These are phyloP conservation scores for Mycotypha africana DNA, from an alignment of 371 early-diverging fungal genomes.

Conservation along the genomic window DNA sequence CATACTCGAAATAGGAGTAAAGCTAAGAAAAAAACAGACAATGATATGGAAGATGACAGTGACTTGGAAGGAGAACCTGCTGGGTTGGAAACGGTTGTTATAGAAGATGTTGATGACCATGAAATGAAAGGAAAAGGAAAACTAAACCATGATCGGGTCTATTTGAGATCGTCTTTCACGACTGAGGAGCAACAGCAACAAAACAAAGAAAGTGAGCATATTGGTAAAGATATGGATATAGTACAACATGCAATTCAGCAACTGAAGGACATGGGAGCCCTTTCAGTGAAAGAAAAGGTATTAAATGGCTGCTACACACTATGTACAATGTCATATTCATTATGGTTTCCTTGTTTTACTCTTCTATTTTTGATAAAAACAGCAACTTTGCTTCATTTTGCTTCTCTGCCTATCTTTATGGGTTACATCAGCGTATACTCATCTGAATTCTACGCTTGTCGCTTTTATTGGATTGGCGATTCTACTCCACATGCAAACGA, in stretches of 20 bases:
- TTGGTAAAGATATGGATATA: constrained; percentile 10
- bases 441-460: constrained; percentile 65
- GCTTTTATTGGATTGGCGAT: constrained; percentile 57
- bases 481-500: constrained; percentile 51
- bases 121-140: too few relatives aligned
- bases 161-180: too few relatives aligned
- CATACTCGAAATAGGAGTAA: too few relatives aligned
- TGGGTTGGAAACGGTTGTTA: too few relatives aligned
- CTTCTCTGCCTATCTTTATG: constrained; percentile 57
- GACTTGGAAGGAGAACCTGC: too few relatives aligned
- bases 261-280: constrained; percentile 27
- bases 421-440: constrained; percentile 58
- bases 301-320: too few relatives aligned
- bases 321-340: too few relatives aligned
- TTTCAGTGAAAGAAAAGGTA: constrained; percentile 42
- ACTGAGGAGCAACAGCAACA: too few relatives aligned
- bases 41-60: constrained; percentile 12
- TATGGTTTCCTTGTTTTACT: too few relatives aligned
- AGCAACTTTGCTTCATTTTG: constrained; percentile 51
- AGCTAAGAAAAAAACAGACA: background rate
- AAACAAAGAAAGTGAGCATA: too few relatives aligned
- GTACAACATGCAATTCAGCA: constrained; percentile 29
- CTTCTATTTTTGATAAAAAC: constrained; percentile 7
- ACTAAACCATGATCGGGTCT: too few relatives aligned
- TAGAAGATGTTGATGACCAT: too few relatives aligned